phyloP scores from a whole-genome alignment of 176 grass and related monocot genomes.

The Rhipidocladum racemiflorum region DNA sequence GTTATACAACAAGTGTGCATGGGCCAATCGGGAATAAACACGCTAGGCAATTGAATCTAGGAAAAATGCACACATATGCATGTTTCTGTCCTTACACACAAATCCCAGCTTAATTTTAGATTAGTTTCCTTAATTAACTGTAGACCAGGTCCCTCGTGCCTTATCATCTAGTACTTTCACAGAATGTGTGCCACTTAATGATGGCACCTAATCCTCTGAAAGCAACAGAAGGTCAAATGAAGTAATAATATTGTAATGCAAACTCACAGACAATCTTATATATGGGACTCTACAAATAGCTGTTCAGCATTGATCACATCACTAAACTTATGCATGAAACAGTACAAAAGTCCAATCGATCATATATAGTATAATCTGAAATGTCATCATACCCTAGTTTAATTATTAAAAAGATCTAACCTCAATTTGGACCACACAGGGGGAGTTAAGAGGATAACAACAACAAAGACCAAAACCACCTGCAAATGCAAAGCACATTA shows the following conservation, averaged over 20 bases:
- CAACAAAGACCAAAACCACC: conserved; percentile 17
- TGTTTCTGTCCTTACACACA: conserved; percentile 19
- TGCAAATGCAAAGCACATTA: conserved; percentile 17
- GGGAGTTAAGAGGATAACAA: conserved; percentile 39
- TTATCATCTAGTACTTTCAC: conserved; percentile 11
- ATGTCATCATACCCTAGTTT: conserved; percentile 19
- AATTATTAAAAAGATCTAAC: not conserved
- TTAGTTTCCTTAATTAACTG: not conserved
- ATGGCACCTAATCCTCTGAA: conserved; percentile 36
- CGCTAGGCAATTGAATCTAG: conserved; percentile 15
- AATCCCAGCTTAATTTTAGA: conserved; percentile 8
- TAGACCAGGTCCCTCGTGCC: not conserved
- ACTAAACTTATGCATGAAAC: conserved; percentile 22
- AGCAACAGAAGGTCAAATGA: conserved; percentile 11
- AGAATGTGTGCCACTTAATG: conserved; percentile 19
- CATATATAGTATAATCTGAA: conserved; percentile 17
- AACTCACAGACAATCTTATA: not conserved
- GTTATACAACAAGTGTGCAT: conserved; percentile 17
- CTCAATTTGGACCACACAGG: conserved; percentile 28
- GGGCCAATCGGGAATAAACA: conserved; percentile 14
- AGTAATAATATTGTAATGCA: not conserved
- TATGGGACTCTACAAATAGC: not conserved
- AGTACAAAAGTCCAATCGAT: conserved; percentile 26
- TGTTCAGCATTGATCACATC: conserved; percentile 25
- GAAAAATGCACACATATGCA: not conserved